These are phyloP conservation scores for Cyberlindnera xishuangbannaensis DNA, from an alignment of 805 yeast genomes.

Conservation along the genomic window DNA sequence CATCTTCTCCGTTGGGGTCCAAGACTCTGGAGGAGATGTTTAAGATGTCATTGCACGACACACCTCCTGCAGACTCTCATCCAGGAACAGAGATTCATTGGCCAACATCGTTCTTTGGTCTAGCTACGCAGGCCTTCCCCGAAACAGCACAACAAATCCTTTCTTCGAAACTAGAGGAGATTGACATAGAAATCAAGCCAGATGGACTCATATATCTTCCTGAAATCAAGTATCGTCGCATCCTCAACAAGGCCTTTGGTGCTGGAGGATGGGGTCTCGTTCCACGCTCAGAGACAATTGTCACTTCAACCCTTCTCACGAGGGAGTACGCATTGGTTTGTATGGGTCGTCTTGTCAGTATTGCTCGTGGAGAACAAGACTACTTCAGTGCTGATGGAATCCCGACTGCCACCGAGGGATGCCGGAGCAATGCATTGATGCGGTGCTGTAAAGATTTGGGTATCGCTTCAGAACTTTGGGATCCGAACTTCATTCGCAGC, in stretches of 20 bases:
- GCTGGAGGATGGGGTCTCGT: slow-evolving; percentile 99
- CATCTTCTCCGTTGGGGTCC: slow-evolving; percentile 13
- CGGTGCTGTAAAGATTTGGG: slow-evolving; percentile 97
- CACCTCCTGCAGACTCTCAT: not conserved
- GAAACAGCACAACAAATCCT: slow-evolving; percentile 54
- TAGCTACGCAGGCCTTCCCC: slow-evolving; percentile 75
- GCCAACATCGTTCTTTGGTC: slow-evolving; percentile 83
- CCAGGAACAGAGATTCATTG: slow-evolving; percentile 50
- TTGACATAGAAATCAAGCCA: slow-evolving; percentile 90
- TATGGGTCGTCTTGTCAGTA: slow-evolving; percentile 80
- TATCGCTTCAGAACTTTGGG: slow-evolving; percentile 96
- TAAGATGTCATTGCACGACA: slow-evolving; percentile 18
- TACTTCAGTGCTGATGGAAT: slow-evolving; percentile 81
- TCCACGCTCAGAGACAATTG: slow-evolving; percentile 79
- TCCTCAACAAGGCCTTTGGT: slow-evolving; percentile 86
- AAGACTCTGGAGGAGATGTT: slow-evolving; percentile 16
- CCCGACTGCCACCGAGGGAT: slow-evolving; percentile 96
- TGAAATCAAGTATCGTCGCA: slow-evolving; percentile 90
- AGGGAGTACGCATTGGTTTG: slow-evolving; percentile 88
- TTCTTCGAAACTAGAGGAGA: slow-evolving; percentile 52
- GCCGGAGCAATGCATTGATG: slow-evolving; percentile 95
- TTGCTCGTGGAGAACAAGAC: slow-evolving; percentile 95
- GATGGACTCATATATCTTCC: slow-evolving; percentile 91
- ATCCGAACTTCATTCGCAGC: slow-evolving; percentile 76
- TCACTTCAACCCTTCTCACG: slow-evolving; percentile 70